phyloP scores from a whole-genome alignment of 106 monocot species.

The Posidonia australis region DNA sequence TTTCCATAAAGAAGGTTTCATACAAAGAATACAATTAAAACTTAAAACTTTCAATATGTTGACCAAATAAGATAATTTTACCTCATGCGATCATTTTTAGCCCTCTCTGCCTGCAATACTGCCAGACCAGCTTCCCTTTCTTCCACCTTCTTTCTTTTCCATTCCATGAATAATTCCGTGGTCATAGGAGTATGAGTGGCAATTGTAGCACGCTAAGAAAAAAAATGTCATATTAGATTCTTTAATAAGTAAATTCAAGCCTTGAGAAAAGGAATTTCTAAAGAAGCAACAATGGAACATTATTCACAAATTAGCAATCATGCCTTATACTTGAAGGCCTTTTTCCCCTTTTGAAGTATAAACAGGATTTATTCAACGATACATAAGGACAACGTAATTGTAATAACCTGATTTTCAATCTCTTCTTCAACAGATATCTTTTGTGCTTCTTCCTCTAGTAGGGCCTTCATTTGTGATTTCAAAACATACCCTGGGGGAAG shows the following conservation, averaged over 20 bases:
- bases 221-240: background rate
- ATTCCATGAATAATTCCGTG: conserved; percentile 70
- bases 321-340: no score
- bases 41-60: background rate
- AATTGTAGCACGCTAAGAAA: conserved; percentile 58
- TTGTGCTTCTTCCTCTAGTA: conserved; percentile 80
- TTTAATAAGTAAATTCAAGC: no score
- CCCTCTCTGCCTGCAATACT: conserved; percentile 73
- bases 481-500: conserved; percentile 90
- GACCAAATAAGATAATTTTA: conserved; percentile 13
- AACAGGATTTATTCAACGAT: no score
- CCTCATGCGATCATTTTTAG: conserved; percentile 99
- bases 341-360: no score
- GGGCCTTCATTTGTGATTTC: conserved; percentile 98
- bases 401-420: conserved; percentile 74
- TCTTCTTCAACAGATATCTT: conserved; percentile 88
- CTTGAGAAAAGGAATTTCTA: background rate
- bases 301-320: no score
- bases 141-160: conserved; percentile 80
- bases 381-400: background rate
- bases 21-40: background rate
- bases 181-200: conserved; percentile 64
- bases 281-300: background rate
- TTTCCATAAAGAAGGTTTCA: background rate
- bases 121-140: conserved; percentile 76